Evolutionary conservation across 495 filamentous ascomycete genomes (phyloP).

Genomic region (Aspergillus campestris): DNA sequence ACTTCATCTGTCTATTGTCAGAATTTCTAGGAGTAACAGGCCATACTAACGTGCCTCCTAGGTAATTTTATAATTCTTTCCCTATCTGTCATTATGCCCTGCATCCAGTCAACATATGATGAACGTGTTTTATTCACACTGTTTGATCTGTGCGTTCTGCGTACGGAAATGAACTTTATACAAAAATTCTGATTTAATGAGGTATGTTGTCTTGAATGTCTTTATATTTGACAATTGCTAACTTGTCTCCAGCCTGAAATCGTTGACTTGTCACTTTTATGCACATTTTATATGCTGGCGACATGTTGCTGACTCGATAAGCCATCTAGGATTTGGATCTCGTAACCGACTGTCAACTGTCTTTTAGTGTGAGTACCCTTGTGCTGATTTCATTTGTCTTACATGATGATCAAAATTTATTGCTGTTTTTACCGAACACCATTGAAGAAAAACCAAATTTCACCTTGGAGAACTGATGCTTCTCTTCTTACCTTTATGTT

Average conservation of each 20-base stretch:
- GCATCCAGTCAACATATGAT: constrained; percentile 51
- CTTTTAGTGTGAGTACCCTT: constrained; percentile 20
- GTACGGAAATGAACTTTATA: constrained; percentile 69
- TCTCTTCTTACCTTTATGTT: constrained; percentile 7
- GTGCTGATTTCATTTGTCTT: constrained; percentile 8
- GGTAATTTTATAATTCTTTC: constrained; percentile 19
- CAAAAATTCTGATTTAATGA: constrained; percentile 99
- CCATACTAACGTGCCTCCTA: constrained; percentile 16
- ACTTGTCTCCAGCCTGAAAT: constrained; percentile 38
- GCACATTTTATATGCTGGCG: constrained; percentile 17
- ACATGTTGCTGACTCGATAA: constrained; percentile 25
- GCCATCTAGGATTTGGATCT: constrained; percentile 15
- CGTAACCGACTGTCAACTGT: constrained; percentile 9
- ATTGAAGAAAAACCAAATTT: constrained; percentile 66
- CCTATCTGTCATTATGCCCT: constrained; percentile 7
- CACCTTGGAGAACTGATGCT: constrained; percentile 94
- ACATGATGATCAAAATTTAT: constrained; percentile 63
- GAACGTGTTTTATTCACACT: constrained; percentile 88
- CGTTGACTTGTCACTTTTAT: constrained; percentile 30
- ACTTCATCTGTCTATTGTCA: constrained; percentile 5
- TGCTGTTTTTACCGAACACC: constrained; percentile 72
- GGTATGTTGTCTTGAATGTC: constrained; percentile 35
- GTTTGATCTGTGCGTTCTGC: constrained; percentile 64
- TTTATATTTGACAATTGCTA: constrained; percentile 23
- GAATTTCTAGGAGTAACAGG: constrained; percentile 2